Percentiles rank a stretch among this genome's conserved stretches.
phyloP scores from a whole-genome alignment of 192 early-diverging fungal species.

The Coemansia sp. region DNA sequence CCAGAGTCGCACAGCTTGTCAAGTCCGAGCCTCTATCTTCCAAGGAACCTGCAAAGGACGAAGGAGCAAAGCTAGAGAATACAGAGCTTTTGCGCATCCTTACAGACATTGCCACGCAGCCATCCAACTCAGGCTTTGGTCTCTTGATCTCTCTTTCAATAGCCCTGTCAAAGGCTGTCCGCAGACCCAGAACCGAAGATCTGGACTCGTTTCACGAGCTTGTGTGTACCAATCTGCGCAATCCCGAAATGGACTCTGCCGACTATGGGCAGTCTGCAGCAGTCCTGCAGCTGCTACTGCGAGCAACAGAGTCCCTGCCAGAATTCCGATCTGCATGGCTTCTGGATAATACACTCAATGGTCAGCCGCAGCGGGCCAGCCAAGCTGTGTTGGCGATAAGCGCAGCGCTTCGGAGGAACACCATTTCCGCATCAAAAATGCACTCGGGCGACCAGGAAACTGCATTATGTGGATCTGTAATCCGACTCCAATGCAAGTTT shows the following conservation, averaged over 20 bases:
- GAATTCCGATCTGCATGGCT: conserved; percentile 34
- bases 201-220: conserved; percentile 25
- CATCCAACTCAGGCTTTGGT: conserved; percentile 20
- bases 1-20: neutral
- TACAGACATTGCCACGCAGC: conserved; percentile 17
- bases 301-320: conserved; percentile 7
- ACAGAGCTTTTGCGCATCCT: conserved; percentile 26
- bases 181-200: neutral
- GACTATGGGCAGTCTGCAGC: conserved; percentile 27
- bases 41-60: neutral
- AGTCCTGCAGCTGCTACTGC: conserved; percentile 28
- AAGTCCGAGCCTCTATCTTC: neutral
- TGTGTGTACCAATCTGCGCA: conserved; percentile 17
- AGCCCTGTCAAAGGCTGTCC: conserved; percentile 22
- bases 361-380: neutral
- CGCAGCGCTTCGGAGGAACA: conserved; percentile 10
- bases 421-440: conserved; percentile 8
- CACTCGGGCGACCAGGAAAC: neutral
- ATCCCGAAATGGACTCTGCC: neutral
- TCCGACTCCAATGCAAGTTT: conserved; percentile 23
- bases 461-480: conserved; percentile 14
- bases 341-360: neutral
- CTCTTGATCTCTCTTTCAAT: conserved; percentile 29
- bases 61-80: neutral
- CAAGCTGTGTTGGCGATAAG: neutral